Evolutionary conservation across 345 rosid genomes (phyloP), one percentile per base, ranked within the genome.

Genomic region (Anacardium occidentale): DNA sequence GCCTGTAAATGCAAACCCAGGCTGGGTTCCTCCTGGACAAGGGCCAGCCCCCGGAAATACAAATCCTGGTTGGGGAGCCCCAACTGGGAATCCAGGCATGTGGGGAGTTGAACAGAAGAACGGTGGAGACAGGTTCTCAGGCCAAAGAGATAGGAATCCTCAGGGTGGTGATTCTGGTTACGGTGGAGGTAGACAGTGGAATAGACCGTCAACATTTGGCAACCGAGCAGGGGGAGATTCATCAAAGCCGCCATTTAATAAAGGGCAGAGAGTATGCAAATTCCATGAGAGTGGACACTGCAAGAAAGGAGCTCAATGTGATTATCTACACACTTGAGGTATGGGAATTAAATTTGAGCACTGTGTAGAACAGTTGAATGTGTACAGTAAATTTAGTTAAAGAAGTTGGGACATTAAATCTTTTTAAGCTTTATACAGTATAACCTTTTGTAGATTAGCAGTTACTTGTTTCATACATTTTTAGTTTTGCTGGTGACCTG

Each of bases 241-340:
- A 14, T 71, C 85, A 6, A 75, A 86, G 64, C 70, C 81, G 13
- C 68, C 80, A 8, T 70, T 73, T 53, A 83, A 70, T 47, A 82
- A 78, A 80, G 91, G 88, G 55, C 93, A 91, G 71, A 83, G 89
- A 77, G 80, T 85, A 48, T 87, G 91, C 83, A 84, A 77, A 71
- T 87, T 25, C 77, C 85, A 81, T 15, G 90, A 86, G 80, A 79
- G 42, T 54, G 95, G 97, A 58, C 83, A 82, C 65, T 89, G 97
- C 80, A 86, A 80, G 82, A 91, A 88, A 78, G 97, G 94, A 53
- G 80, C 97, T 29, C 74, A 84, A 12, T 91, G 97, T 82, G 88
- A 85, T 79, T 91, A 83, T 78, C 71, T 86, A 68, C 93, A 89
- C 81, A 75, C 80, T 70, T 86, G 76, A 82, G 72, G 40, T 64